Conservation (phyloP, 495 filamentous ascomycete species). For the Daldinia bambusicola region DNA sequence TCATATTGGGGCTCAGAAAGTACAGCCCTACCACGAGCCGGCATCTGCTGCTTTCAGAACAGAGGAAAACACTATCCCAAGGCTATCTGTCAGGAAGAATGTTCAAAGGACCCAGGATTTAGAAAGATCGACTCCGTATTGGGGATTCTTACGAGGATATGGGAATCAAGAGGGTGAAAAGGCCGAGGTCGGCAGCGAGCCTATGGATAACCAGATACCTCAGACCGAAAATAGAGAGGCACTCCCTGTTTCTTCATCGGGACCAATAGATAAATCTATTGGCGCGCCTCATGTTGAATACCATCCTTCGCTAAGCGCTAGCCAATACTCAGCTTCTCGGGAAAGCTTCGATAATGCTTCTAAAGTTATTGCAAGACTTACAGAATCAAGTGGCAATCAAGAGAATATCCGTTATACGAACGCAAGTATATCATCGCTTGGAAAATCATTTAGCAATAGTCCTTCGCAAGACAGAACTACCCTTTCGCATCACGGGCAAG, state of each 20-base stretch:
- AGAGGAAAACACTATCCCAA: conserved; percentile 19
- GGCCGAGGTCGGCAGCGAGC: not conserved
- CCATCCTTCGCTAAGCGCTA: conserved; percentile 20
- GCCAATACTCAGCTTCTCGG: conserved; percentile 34
- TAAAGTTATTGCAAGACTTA: conserved; percentile 6
- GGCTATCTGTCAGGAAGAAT: not conserved
- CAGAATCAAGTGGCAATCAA: conserved; percentile 26
- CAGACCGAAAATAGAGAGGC: not conserved
- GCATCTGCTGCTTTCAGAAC: conserved; percentile 9
- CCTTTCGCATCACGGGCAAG: conserved; percentile 11
- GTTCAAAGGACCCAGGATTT: conserved; percentile 19
- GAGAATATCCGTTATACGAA: conserved; percentile 27
- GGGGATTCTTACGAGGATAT: conserved; percentile 38
- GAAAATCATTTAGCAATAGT: not conserved
- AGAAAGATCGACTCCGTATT: conserved; percentile 31
- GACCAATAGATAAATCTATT: conserved; percentile 11
- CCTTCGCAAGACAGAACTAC: not conserved
- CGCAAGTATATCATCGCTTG: conserved; percentile 6
- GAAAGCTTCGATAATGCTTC: conserved; percentile 24
- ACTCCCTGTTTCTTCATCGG: not conserved
- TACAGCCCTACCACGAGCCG: conserved; percentile 30
- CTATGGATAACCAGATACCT: not conserved
- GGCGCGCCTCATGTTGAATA: conserved; percentile 19
- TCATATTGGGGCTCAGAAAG: conserved; percentile 33
- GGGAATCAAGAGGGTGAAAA: conserved; percentile 21